Evolutionary conservation across 1,284 basidiomycete genomes (phyloP).

Genomic region (Trichosporon sp.): DNA sequence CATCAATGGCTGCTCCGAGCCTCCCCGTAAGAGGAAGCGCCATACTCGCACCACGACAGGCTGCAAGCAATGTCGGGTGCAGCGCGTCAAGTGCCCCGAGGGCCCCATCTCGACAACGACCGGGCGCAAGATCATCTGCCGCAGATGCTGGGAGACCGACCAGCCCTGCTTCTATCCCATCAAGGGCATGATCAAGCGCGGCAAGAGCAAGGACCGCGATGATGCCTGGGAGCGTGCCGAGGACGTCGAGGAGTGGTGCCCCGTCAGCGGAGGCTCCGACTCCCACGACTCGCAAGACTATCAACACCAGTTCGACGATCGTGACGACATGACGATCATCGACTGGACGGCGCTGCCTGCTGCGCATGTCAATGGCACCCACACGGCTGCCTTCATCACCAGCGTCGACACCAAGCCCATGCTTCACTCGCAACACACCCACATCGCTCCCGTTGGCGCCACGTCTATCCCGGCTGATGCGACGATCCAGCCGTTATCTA

Average conservation of each 20-base stretch:
- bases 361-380: conserved; percentile 1
- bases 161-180: conserved; percentile 32
- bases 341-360: conserved; percentile 6
- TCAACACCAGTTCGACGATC: conserved; percentile 15
- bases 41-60: conserved; percentile 32
- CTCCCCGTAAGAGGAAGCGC: conserved; percentile 24
- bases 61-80: conserved; percentile 30
- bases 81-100: conserved; percentile 35
- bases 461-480: conserved; percentile 3
- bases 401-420: conserved; percentile 15
- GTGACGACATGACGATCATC: conserved; percentile 10
- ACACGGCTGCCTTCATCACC: conserved; percentile 3
- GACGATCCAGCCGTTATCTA: neutral
- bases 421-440: neutral
- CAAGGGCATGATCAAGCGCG: conserved; percentile 24
- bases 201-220: conserved; percentile 23
- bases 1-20: neutral
- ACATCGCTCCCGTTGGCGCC: neutral
- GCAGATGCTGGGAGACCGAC: conserved; percentile 34
- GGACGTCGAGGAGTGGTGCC: conserved; percentile 27
- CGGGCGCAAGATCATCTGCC: conserved; percentile 32
- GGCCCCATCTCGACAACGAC: conserved; percentile 13
- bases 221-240: conserved; percentile 27
- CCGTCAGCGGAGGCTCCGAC: conserved; percentile 16
- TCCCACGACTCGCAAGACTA: conserved; percentile 10